Evolutionary conservation across 352 stramenopile species (phyloP).

Genomic region (Pythium brassicae): DNA sequence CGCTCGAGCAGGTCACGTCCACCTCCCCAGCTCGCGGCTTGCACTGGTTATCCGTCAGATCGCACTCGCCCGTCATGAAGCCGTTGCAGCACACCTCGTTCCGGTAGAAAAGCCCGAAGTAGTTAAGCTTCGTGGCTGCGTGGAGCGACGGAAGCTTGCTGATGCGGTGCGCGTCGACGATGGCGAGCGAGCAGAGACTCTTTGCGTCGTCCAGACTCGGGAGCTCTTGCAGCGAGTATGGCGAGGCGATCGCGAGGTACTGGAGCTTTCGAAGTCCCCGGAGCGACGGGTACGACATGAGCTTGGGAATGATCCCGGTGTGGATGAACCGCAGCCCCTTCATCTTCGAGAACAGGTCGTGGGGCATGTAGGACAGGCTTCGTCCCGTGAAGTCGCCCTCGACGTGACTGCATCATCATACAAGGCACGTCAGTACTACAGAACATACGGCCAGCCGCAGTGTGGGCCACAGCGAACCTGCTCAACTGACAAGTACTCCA

Average conservation of each 20-base stretch:
- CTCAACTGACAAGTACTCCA: conserved; percentile 32
- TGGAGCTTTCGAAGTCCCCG: conserved; percentile 23
- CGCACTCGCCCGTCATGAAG: conserved; percentile 6
- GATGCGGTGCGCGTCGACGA: conserved; percentile 27
- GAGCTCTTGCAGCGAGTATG: conserved; percentile 19
- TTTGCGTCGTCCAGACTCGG: conserved; percentile 25
- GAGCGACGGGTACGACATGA: conserved; percentile 33
- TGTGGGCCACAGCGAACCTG: not conserved
- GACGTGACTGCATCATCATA: conserved; percentile 15
- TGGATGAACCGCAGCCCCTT: conserved; percentile 33
- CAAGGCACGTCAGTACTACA: too few relatives aligned
- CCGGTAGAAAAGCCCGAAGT: conserved; percentile 1
- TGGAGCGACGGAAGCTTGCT: conserved; percentile 19
- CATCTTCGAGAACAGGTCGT: conserved; percentile 34
- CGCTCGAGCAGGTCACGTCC: not conserved
- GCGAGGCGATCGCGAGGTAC: conserved; percentile 23
- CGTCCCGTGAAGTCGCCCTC: conserved; percentile 31
- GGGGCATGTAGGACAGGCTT: conserved; percentile 23
- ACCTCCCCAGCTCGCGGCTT: not conserved
- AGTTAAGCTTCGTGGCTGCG: conserved; percentile 8
- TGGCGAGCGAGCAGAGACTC: conserved; percentile 16
- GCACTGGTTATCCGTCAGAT: conserved; percentile 2
- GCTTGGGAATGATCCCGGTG: conserved; percentile 16
- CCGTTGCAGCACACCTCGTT: conserved; percentile 19
- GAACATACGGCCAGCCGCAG: too few relatives aligned